Percentiles rank a stretch among this genome's conserved stretches.
Evolutionary conservation across 1,284 basidiomycete species (phyloP).

Genomic region (Malassezia pachydermatis): DNA sequence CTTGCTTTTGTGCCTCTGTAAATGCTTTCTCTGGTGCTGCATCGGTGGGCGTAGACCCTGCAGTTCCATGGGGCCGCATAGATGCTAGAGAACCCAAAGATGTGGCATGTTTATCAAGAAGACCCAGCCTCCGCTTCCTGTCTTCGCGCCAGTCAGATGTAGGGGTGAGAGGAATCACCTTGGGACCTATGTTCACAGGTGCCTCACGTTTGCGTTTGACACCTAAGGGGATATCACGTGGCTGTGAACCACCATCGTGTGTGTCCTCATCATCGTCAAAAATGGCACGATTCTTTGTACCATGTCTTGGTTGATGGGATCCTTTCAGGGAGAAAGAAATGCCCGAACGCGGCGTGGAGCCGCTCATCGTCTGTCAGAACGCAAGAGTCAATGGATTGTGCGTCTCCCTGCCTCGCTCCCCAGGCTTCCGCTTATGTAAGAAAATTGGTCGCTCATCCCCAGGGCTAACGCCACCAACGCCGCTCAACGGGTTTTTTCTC

Average conservation of each 20-base stretch:
- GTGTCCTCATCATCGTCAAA: slow-evolving; percentile 3
- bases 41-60: no score
- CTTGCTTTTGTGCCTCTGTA: slow-evolving; percentile 25
- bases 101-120: slow-evolving; percentile 19
- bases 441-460: no score
- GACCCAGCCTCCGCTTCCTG: slow-evolving; percentile 29
- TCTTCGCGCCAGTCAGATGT: slow-evolving; percentile 37
- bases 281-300: not conserved
- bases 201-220: slow-evolving; percentile 6
- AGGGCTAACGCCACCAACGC: no score
- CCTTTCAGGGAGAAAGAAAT: slow-evolving; percentile 1
- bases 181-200: not conserved
- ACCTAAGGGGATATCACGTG: not conserved
- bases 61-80: not conserved
- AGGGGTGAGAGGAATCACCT: slow-evolving; percentile 26
- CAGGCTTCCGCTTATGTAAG: no score
- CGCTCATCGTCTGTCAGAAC: not conserved
- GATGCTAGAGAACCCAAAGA: slow-evolving; percentile 24
- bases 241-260: not conserved
- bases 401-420: no score
- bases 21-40: slow-evolving; percentile 6
- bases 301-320: not conserved
- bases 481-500: no score
- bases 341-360: not conserved
- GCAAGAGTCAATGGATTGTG: no score